phyloP scores from a whole-genome alignment of 495 filamentous ascomycete species.

The Cairneyella variabilis region DNA sequence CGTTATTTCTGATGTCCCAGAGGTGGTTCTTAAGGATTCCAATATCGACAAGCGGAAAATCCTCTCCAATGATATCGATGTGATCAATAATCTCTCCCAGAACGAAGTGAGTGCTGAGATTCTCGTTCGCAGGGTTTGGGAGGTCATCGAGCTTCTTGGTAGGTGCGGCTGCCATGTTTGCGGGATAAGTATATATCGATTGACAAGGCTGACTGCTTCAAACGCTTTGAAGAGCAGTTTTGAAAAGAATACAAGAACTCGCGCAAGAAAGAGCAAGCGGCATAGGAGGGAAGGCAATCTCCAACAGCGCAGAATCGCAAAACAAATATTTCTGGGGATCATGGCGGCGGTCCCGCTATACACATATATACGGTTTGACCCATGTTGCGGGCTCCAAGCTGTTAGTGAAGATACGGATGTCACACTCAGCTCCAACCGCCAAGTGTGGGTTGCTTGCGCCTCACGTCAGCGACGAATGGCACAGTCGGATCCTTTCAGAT shows the following conservation, averaged over 20 bases:
- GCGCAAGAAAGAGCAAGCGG: background rate
- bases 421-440: background rate
- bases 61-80: slow-evolving; percentile 5
- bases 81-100: slow-evolving; percentile 19
- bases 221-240: background rate
- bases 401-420: background rate
- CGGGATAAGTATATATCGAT: background rate
- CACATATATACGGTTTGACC: no score
- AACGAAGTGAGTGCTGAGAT: slow-evolving; percentile 13
- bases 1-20: slow-evolving; percentile 11
- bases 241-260: background rate
- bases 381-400: no score
- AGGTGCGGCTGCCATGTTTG: background rate
- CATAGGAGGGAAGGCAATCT: background rate
- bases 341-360: background rate
- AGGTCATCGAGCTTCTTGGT: background rate
- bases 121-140: slow-evolving; percentile 7
- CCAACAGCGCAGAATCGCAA: background rate
- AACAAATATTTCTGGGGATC: background rate
- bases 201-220: background rate
- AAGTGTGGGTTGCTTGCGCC: background rate
- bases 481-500: no score
- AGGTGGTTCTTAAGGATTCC: slow-evolving; percentile 8
- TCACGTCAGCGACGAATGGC: slow-evolving; percentile 1
- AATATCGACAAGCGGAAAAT: slow-evolving; percentile 12